Evolutionary conservation across 768 basidiomycete genomes (phyloP), one percentile per base, ranked within the genome.

Genomic region (Pisolithus sp.): DNA sequence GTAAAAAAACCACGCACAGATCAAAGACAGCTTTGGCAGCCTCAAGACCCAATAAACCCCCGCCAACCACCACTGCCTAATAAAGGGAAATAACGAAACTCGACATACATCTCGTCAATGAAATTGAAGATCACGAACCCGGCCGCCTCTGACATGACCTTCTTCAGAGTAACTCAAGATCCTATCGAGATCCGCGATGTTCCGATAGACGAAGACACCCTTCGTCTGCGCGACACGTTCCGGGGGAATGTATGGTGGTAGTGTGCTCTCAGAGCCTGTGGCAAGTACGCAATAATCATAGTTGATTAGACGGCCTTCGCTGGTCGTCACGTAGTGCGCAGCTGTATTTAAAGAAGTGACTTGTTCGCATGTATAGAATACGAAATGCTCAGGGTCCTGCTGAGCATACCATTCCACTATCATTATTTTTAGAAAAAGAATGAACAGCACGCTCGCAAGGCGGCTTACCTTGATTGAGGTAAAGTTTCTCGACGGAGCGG

Each of bases 141-240:
- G 50, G 18, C 63, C 61, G 18, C 61, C 61, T 31, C 74, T 75
- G 7, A 81, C 71, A 1, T 67, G 62, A 8, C 70, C 68, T 43
- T 65, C 57, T 42, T 80, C 72, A 4, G 82, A 73, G 58, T 82
- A 87, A n/a, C 66, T 58, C 45, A 86, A 76, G 53, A 89, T 82
- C 5, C 66, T 70, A 51, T 86, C 77, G 39, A 89, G 69, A 59
- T 89, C 87, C 20, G 80, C 67, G 42, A 89, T 78, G 54, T 80
- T 86, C 30, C 87, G 78, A 60, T 89, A 89, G 0, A 85, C 83
- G 53, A 86, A 87, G 2, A 84, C 68, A 4, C 87, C 86, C 36
- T 71, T 72, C 7, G 73, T 76, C 28, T 59, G 63, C 17, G 62
- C 66, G 4, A 71, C 68, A 15, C 69, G 58, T 28, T 71, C 68